Base-by-base conservation (phyloP, 2,329 filamentous ascomycete genomes). In the Ceratocystis lukuohia region DNA sequence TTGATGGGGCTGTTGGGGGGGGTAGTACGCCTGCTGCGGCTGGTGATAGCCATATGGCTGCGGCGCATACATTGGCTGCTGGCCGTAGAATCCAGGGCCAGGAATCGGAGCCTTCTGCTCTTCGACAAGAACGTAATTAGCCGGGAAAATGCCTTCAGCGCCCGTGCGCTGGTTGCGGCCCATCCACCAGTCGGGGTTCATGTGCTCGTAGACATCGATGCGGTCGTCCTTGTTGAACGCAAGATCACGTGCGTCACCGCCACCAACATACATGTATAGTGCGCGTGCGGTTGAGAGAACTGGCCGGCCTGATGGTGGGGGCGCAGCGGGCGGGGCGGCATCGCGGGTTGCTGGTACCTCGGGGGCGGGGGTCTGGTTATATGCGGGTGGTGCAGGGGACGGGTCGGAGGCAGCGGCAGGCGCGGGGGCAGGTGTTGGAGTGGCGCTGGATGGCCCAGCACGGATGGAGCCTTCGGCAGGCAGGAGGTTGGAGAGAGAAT, bases 181-280 rank as follows among this genome's bases (percentile, higher is more conserved):
- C 80, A 91, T 87, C 91, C 91, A 96, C 93, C 93, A 97, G 76
- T 97, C 92, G 69, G 87, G 85, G 77, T 97, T 97, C 88, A 96
- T 94, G 79, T 96, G 92, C 77, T 96, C 90, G 70, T 85, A 84
- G 25, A 97, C 88, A 68, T 84, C 82, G 71, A 97, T 81, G 70
- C 82, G 80, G 77, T 97, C 93, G 73, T 92, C 88, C 69, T 88
- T 86, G 73, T 90, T 84, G 68, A 97, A 84, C 1, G 84, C 84
- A 69, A 96, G 80, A 74, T 97, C 93, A 68, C 91, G 90, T 3
- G 86, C 82, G 74, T 96, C 92, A 50, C 87, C 75, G 7, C 87
- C 89, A 44, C 81, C 82, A 17, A 59, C 28, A 79, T 96, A 97
- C 69, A 83, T 82, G 79, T 96, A 97, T 62, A 96, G 80, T 5